Evolutionary conservation across 352 stramenopile species (phyloP).

Genomic region (Phytophthora megakarya): DNA sequence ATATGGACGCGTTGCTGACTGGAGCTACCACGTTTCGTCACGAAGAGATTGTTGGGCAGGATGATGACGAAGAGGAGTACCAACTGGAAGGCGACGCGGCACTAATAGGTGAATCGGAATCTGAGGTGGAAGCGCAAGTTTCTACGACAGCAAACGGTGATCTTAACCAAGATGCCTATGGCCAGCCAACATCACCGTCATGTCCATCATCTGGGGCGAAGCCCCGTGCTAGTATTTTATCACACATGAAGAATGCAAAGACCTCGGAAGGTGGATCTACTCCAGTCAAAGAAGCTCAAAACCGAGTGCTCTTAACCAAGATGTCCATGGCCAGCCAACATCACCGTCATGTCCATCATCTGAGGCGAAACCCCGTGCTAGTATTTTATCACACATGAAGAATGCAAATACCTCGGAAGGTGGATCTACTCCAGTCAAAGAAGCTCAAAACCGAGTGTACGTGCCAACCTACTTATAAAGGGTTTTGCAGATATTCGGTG

Average conservation of each 20-base stretch:
- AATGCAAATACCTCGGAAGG: conserved; percentile 3
- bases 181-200: background rate
- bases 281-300: conserved; percentile 4
- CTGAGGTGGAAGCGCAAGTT: conserved; percentile 13
- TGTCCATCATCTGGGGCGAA: conserved; percentile 15
- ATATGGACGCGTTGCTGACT: conserved; percentile 33
- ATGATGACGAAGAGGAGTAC: conserved; percentile 15
- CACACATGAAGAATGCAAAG: conserved; percentile 23
- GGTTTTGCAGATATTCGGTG: background rate
- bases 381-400: conserved; percentile 28
- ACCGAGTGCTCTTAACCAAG: no score
- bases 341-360: conserved; percentile 4
- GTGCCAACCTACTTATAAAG: conserved; percentile 33
- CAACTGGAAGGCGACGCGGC: conserved; percentile 9
- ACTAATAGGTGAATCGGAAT: conserved; percentile 19
- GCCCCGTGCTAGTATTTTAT: conserved; percentile 16
- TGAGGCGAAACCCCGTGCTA: conserved; percentile 11
- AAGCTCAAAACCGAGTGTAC: conserved; percentile 26
- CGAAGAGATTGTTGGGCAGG: conserved; percentile 41
- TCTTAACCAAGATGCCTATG: background rate
- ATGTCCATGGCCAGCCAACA: background rate
- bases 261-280: background rate
- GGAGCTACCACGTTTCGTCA: conserved; percentile 39
- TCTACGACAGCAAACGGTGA: background rate
- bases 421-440: background rate